These are phyloP conservation scores for Pseudocercospora musae DNA, from an alignment of 2,329 filamentous ascomycete genomes.

Conservation along the genomic window DNA sequence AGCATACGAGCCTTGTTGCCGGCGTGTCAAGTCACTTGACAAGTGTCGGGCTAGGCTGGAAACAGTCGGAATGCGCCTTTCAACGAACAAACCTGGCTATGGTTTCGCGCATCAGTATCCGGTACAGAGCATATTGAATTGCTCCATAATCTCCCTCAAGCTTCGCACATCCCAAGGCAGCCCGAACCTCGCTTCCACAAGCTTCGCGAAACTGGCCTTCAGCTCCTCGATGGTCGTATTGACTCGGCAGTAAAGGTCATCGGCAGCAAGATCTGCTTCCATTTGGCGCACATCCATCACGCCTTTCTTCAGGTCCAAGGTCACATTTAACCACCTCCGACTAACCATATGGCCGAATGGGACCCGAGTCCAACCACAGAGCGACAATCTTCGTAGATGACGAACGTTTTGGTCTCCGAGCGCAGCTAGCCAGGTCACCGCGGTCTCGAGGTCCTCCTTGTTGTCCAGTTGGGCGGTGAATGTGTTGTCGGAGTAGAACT, in stretches of 20 bases:
- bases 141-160: conserved; percentile 19
- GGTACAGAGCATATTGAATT: conserved; percentile 21
- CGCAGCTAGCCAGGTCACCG: conserved; percentile 20
- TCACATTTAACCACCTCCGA: conserved; percentile 20
- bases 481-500: conserved; percentile 27
- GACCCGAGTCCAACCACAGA: conserved; percentile 26
- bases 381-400: conserved; percentile 17
- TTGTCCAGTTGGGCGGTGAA: conserved; percentile 27
- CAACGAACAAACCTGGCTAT: no score
- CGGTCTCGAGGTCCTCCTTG: conserved; percentile 18
- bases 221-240: conserved; percentile 15
- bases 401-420: conserved; percentile 23
- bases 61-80: no score
- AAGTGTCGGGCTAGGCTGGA: no score
- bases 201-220: conserved; percentile 13
- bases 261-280: conserved; percentile 5
- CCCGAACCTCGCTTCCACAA: conserved; percentile 15
- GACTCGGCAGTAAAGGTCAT: not conserved
- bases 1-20: no score
- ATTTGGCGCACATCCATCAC: conserved; percentile 7
- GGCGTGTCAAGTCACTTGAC: no score
- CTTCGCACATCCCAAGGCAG: conserved; percentile 13
- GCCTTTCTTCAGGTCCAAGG: conserved; percentile 23
- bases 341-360: conserved; percentile 26
- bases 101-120: conserved; percentile 14